Percentiles rank a stretch among this genome's conserved stretches.
These are phyloP conservation scores for Panicum virgatum DNA, from an alignment of 202 grass and related monocot genomes.

Conservation along the genomic window DNA sequence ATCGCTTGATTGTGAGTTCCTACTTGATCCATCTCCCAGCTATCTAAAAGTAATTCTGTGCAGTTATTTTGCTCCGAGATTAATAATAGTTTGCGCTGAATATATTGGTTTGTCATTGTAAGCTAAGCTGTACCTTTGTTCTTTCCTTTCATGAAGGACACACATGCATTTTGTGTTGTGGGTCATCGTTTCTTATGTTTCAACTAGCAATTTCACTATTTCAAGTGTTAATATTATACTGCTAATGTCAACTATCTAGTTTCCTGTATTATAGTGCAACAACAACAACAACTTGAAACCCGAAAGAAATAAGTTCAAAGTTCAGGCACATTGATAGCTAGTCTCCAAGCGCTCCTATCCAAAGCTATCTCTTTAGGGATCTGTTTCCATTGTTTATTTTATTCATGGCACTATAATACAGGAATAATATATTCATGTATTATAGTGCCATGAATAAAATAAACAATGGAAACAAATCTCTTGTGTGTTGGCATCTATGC, in stretches of 20 bases:
- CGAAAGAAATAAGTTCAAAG: too few relatives aligned
- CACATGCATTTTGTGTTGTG: background rate
- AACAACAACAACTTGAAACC: too few relatives aligned
- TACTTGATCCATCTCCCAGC: background rate
- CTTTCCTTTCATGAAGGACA: background rate
- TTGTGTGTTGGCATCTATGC: too few relatives aligned
- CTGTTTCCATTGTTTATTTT: too few relatives aligned
- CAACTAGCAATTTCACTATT: background rate
- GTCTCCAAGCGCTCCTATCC: too few relatives aligned
- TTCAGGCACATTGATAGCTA: too few relatives aligned
- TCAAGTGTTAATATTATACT: too few relatives aligned
- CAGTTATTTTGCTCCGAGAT: background rate
- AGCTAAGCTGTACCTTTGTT: background rate
- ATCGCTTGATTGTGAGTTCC: background rate
- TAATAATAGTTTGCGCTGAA: background rate
- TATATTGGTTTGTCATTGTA: background rate
- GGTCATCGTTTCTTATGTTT: background rate
- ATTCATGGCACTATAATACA: too few relatives aligned
- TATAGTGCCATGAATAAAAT: background rate
- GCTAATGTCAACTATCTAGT: too few relatives aligned
- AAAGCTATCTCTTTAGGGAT: too few relatives aligned
- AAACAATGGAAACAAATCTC: background rate
- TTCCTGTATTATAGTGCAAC: too few relatives aligned
- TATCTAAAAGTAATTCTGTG: background rate
- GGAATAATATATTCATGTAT: too few relatives aligned